Evolutionary conservation across 2,329 filamentous ascomycete species (phyloP).

Genomic region (Diaporthe capsici): DNA sequence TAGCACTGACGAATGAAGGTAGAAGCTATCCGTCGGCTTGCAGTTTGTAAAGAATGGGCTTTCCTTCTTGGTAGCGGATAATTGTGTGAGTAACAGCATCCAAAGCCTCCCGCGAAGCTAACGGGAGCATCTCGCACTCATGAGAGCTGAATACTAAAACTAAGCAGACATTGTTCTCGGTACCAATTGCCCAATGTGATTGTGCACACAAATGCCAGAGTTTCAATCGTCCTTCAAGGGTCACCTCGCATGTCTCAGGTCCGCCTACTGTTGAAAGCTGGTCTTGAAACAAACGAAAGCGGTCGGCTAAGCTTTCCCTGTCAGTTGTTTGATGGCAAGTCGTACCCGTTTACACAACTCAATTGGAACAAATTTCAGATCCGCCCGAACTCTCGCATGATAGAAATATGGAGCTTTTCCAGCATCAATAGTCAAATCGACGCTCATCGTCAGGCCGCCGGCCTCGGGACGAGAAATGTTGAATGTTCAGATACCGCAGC

Average conservation of each 20-base stretch:
- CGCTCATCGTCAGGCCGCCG: background rate
- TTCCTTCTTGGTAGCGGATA: background rate
- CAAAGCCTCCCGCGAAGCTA: background rate
- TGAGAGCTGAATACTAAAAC: background rate
- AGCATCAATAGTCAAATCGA: background rate
- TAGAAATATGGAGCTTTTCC: background rate
- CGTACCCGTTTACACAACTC: background rate
- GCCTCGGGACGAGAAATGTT: background rate
- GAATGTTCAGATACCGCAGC: too few species aligned
- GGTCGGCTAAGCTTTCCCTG: constrained; percentile 30
- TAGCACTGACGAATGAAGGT: background rate
- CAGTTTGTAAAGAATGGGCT: background rate
- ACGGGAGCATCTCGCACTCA: background rate
- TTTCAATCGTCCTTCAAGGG: constrained; percentile 26
- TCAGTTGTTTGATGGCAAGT: constrained; percentile 5
- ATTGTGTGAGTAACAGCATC: background rate
- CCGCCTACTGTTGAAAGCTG: constrained; percentile 15
- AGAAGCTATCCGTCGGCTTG: background rate
- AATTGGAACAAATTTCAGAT: background rate
- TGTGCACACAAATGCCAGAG: background rate
- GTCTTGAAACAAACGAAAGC: constrained; percentile 31
- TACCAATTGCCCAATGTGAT: background rate
- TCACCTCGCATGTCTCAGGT: constrained; percentile 31
- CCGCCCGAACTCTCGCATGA: background rate
- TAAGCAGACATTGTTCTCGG: background rate